Base-by-base conservation (phyloP, 2,329 filamentous ascomycete genomes). In the Beauveria medogensis region DNA sequence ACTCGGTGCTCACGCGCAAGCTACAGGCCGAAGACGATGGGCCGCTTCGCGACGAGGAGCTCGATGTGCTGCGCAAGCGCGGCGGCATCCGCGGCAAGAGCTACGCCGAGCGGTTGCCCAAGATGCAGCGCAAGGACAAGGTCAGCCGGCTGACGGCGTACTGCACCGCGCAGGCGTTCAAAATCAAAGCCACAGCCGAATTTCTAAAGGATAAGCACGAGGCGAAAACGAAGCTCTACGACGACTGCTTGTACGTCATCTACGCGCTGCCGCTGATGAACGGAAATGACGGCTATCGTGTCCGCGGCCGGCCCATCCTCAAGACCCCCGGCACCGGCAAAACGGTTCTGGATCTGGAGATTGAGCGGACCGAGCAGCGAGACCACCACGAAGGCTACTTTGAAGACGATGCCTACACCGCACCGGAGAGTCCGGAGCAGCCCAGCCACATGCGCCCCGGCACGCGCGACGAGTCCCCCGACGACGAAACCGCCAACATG, bases 161-260 rank as follows among this genome's bases (percentile, higher is more conserved):
- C 74, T 97, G 93, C 73, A 97, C 92, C 0, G 93, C 94, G 0
- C 91, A 97, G 73, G 90, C 89, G 8, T 97, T 92, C 77, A 96
- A 93, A 76, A 86, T 96, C 76, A 88, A 89, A 67, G 84, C 87
- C 28, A 91, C 92, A n/a, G 91, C 92, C 16, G 85, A 90, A 40
- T 99, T 99, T 71, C 80, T 97, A 63, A 88, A 90, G 67, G 90
- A 90, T 65, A 88, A 88, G 69, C 94, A 99, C 75, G 87, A 89
- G 37, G 93, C 92, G 1, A 89, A 92, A 75, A 96, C 93, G 16
- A 99, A 99, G 75, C 81, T 97, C 5, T 99, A 99, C 74, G 94
- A 99, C 73, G 94, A 99, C 73, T 99, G 94, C 70, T 79, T 99
- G 26, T 99, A 99, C 71, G 91, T 88, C 28, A 93, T 96, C 53